Conservation (phyloP, 176 grass and related monocot species). For the Triticum monococcum region DNA sequence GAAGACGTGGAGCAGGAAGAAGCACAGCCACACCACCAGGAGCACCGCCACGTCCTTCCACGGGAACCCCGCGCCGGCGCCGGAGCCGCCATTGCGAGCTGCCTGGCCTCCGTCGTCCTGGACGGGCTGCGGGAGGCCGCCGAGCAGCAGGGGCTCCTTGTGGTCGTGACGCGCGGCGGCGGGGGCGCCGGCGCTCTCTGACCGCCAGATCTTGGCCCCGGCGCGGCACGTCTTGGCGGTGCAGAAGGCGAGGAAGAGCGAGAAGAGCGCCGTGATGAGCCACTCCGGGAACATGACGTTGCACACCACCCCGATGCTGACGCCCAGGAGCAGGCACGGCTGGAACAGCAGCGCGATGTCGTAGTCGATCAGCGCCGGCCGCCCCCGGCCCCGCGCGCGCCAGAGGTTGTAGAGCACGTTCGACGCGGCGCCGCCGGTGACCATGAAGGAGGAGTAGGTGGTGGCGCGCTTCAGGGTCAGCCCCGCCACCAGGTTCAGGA, state of each 20-base stretch:
- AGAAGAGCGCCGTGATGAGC: constrained; percentile 76
- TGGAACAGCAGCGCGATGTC: constrained; percentile 70
- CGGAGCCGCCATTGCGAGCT: neutral
- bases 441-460: constrained; percentile 73
- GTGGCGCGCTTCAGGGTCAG: constrained; percentile 65
- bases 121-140: neutral
- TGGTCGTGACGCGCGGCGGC: neutral
- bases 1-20: constrained; percentile 78
- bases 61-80: constrained; percentile 27
- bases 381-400: neutral
- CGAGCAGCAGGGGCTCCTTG: constrained; percentile 42
- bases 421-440: constrained; percentile 55
- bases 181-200: constrained; percentile 22
- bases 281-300: constrained; percentile 87
- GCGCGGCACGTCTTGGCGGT: constrained; percentile 65
- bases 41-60: constrained; percentile 61
- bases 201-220: constrained; percentile 64
- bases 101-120: neutral
- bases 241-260: constrained; percentile 60
- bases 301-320: constrained; percentile 77
- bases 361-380: constrained; percentile 51
- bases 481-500: constrained; percentile 64
- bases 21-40: constrained; percentile 63
- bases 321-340: constrained; percentile 76
- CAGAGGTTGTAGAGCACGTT: constrained; percentile 70